Base-by-base conservation (phyloP, 1,284 basidiomycete genomes). In the Ustilago sp. region DNA sequence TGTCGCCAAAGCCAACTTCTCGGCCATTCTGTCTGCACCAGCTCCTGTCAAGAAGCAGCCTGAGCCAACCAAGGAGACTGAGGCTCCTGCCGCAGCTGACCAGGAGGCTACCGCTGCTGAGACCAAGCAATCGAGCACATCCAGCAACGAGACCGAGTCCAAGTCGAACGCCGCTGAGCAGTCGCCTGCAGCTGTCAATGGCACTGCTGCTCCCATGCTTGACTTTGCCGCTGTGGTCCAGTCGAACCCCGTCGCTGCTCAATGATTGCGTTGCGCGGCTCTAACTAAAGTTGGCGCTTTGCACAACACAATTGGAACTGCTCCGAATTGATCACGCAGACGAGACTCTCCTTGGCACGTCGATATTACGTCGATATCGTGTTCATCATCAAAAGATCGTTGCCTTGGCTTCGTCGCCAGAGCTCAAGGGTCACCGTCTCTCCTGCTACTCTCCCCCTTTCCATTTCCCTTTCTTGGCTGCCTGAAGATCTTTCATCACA, bases 21-120 rank as follows among this genome's bases (percentile, higher is more conserved):
- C 83, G 12, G 83, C 84, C 45, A 82, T 86, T 48, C 77, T 86
- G 9, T 85, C 83, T 17, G 84, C 84, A 1, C 84, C 84, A 31
- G 84, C 84, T 17, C 84, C 84, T 5, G 59, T 66, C 53, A 76
- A 75, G 64, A 79, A 73, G 73, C 66, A 63, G 39, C 68, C 66
- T 19, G 68, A 73, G 64, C 63, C 75, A 34, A 50, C 45, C 61
- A 79, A 80, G 75, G 64, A 74, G 63, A 19, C 31, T n/a, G 74
- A 70, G 54, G 45, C 63, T 7, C 56, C 69, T 47, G 55, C 60
- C 5, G 55, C 63, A 8, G 51, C 59, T 55, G 68, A 59, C 31
- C 63, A 75, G 62, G 65, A 70, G 65, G 41, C 64, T 28, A 35
- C 60, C 23, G 17, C 45, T 32, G 23, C 28, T 19, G 59, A 59